Evolutionary conservation across 768 basidiomycete species (phyloP), one percentile per base, ranked within the genome.

Genomic region (Chlorophyllum brunneum): DNA sequence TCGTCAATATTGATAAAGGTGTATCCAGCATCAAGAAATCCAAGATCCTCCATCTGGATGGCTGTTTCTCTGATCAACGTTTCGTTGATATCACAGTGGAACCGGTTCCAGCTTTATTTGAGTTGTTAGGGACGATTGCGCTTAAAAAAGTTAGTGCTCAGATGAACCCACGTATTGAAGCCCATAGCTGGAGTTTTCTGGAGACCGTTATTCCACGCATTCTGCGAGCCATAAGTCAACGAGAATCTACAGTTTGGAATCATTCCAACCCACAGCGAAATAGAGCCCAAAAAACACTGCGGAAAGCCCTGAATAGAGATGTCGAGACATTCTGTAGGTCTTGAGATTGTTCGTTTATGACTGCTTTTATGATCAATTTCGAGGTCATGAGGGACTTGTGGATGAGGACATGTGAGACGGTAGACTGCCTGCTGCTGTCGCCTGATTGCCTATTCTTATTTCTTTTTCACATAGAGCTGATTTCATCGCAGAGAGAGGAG

Each of bases 171-270:
- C 60, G 61, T 59, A 37, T 61, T 64, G 57, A 64, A 64, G 2
- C 63, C 63, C 59, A 64, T 64, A 22, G 63, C 61, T 27, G 63
- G 63, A 5, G 57, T 58, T 50, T 57, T 58, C 48, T 61, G 59
- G 24, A 51, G 49, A 20, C 40, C 34, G 45, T 61, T 59, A 31
- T 63, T 58, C 58, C 62, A 63, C 5, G 60, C 58, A 27, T 37
- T 24, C 56, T 56, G 16, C 31, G 23, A 41, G 34, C 20, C 5
- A 47, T 5, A 10, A 27, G 15, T 15, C 18, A 11, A 27, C 15
- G 16, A 5, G 7, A 24, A 2, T n/a, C n/a, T n/a, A n/a, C n/a
- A n/a, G n/a, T n/a, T n/a, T n/a, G n/a, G n/a, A n/a, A n/a, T n/a
- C n/a, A n/a, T n/a, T n/a, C n/a, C n/a, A 20, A 26, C 49, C 34